phyloP scores from a whole-genome alignment of 164 flowering plant genomes.

The Magnolia sinica region DNA sequence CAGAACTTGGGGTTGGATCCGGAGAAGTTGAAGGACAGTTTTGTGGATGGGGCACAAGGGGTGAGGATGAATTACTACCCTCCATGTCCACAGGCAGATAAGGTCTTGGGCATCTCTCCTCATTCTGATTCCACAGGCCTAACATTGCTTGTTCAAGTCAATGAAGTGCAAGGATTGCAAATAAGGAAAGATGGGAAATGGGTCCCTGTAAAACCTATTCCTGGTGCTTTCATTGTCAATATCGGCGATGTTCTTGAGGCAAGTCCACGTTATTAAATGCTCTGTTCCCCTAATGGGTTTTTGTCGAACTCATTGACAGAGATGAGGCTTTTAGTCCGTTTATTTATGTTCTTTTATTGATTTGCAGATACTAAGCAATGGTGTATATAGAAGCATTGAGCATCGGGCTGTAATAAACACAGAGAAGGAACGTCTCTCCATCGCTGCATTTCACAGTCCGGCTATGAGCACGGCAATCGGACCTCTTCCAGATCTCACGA shows the following conservation, averaged over 20 bases:
- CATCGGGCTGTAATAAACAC: constrained; percentile 47
- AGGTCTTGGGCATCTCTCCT: constrained; percentile 44
- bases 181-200: constrained; percentile 41
- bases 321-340: neutral
- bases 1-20: constrained; percentile 29
- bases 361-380: constrained; percentile 52
- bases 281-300: no score
- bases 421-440: constrained; percentile 41
- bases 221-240: constrained; percentile 40
- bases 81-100: constrained; percentile 37
- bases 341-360: neutral
- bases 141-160: constrained; percentile 40
- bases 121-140: constrained; percentile 47
- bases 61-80: constrained; percentile 48
- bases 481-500: constrained; percentile 31
- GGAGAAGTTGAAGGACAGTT: constrained; percentile 23
- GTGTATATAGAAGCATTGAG: constrained; percentile 45
- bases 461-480: constrained; percentile 17
- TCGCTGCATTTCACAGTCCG: constrained; percentile 43
- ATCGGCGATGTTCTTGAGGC: constrained; percentile 55
- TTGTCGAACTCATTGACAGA: neutral
- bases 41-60: constrained; percentile 25
- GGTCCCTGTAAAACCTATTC: constrained; percentile 40
- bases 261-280: neutral
- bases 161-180: constrained; percentile 47